Conservation (phyloP, 225 moss, liverwort and hornwort genomes). For the Marchantia polymorpha region DNA sequence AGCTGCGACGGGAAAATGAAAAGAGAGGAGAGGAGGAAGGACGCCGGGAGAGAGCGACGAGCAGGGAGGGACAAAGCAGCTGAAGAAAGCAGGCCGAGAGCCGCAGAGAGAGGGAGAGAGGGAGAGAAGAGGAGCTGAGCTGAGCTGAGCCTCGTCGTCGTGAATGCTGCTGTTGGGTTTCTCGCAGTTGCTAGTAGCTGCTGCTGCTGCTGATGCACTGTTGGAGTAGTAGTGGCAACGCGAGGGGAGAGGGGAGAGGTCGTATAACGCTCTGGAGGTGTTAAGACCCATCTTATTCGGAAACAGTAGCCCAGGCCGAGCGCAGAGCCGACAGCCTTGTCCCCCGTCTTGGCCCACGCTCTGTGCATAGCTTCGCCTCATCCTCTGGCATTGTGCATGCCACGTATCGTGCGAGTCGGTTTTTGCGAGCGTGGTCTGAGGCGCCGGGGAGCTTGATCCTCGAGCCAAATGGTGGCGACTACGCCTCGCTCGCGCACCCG, state of each 20-base stretch:
- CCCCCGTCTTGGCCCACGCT: conserved; percentile 12
- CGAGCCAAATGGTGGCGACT: conserved; percentile 4
- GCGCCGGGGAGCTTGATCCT: neutral
- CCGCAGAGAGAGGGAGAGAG: neutral
- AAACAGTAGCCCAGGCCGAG: conserved; percentile 8
- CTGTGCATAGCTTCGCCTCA: neutral
- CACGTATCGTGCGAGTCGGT: conserved; percentile 15
- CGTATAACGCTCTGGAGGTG: conserved; percentile 12
- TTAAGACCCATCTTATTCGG: conserved; percentile 22
- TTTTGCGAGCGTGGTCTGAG: neutral
- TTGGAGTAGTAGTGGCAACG: neutral
- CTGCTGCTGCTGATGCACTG: neutral
- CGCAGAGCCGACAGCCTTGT: conserved; percentile 31
- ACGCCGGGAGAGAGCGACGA: neutral
- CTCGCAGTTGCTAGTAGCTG: neutral
- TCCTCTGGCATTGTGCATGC: conserved; percentile 24
- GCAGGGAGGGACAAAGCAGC: neutral
- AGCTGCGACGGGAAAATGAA: neutral
- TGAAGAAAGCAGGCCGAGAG: neutral
- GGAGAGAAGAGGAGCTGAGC: too few species aligned
- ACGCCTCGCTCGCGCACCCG: neutral
- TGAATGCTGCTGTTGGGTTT: neutral
- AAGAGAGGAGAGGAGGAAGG: neutral
- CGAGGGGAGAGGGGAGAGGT: neutral
- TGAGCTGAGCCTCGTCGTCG: neutral